Base-by-base conservation (phyloP, 139 green algal species). In the Picochlorum sp. region DNA sequence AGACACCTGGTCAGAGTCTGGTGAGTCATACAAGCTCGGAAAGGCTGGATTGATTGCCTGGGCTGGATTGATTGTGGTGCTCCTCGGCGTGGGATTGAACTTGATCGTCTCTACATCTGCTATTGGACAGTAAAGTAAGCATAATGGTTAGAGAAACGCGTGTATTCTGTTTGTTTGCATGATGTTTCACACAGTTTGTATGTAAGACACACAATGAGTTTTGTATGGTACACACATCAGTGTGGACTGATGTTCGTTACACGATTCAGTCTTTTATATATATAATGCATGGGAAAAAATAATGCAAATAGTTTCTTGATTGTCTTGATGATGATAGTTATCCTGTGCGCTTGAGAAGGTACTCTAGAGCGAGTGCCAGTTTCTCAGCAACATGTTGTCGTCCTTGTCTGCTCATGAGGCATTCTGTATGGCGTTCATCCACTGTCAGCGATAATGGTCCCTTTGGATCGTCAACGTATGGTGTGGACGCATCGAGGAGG, bases 21-120 rank as follows among this genome's bases (percentile, higher is more conserved):
- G 90, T 38, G 74, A 85, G 68, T 63, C 54, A 10, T 96, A 96
- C 83, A 88, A 80, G 71, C 83, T 94, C 52, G 90, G 90, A 67
- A 87, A 76, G 62, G 94, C 90, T 79, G 90, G 89, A 50, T 80
- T 96, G n/a, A 76, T 95, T 45, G 90, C 90, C 20, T 96, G 90
- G 88, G 79, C 76, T 45, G 79, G 76, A 26, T 66, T 85, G 14
- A 67, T 85, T 20, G 69, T 74, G 9, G 63, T 83, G 13, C 67
- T 85, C 20, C 69, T 85, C 18, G 76, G 66, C 23, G 79, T 85
- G 41, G 89, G 86, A 49, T 64, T 86, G 58, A 95, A 82, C 73
- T 85, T 96, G 24, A 84, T 96, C 56, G 47, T 94, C 56, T 83
- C 74, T 67, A 96, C 90, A 65, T 90, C 78, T 23, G 66, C 66